Conservation (phyloP, 2,329 filamentous ascomycete species). For the Colletotrichum sp. region DNA sequence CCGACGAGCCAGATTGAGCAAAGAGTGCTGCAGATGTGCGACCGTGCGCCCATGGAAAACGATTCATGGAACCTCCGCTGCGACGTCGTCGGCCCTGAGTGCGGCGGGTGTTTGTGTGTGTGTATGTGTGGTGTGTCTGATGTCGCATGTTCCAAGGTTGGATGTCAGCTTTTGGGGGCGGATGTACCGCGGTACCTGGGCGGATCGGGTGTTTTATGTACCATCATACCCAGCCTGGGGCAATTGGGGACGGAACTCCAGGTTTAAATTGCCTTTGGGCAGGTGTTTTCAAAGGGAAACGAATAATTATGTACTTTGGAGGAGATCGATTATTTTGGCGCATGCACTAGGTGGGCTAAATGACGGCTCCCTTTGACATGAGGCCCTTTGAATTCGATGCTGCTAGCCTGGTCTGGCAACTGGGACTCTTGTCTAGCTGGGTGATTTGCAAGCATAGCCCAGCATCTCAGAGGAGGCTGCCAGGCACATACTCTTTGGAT, state of each 20-base stretch:
- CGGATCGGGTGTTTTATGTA: background rate
- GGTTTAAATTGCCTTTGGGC: background rate
- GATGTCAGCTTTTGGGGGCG: background rate
- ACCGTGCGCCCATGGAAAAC: conserved; percentile 4
- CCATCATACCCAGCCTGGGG: background rate
- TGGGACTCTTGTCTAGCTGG: background rate
- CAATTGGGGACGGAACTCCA: background rate
- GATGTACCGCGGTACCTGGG: conserved; percentile 2
- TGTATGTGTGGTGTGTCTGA: conserved; percentile 16
- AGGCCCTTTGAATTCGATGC: background rate
- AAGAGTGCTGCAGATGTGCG: background rate
- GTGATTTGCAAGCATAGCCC: background rate
- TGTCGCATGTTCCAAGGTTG: conserved; percentile 15
- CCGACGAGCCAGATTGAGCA: background rate
- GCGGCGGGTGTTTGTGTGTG: background rate
- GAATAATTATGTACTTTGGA: background rate
- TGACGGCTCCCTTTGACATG: background rate
- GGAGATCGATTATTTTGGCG: background rate
- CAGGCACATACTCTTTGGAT: background rate
- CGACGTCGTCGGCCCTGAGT: background rate
- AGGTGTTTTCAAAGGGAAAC: background rate
- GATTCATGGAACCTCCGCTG: conserved; percentile 11
- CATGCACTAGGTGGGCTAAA: background rate
- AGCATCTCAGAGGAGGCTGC: background rate
- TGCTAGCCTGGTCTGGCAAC: background rate